Evolutionary conservation across 2,329 filamentous ascomycete species (phyloP), one percentile per base, ranked within the genome.

Genomic region (Sarocladium oryzae): DNA sequence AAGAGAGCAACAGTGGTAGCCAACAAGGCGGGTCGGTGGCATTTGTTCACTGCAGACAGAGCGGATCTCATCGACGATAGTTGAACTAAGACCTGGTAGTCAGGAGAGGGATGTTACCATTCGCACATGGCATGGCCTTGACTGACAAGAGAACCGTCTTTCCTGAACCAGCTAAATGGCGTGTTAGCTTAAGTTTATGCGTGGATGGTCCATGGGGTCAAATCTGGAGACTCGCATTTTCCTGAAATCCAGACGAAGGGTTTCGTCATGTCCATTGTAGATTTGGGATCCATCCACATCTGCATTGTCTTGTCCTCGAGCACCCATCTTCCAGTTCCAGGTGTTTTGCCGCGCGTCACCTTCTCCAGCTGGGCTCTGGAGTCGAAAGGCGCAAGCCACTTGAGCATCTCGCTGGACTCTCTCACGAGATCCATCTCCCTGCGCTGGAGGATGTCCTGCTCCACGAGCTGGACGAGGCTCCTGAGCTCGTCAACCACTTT

Each of bases 91-190:
- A 23, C 35, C 16, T 41, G 18, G 20, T 20, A 41, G 18, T 41
- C 4, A 8, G 20, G 37, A 41, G 21, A 5, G 13, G 13, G 33
- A n/a, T n/a, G n/a, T n/a, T n/a, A n/a, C n/a, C n/a, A n/a, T n/a
- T n/a, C n/a, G n/a, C 36, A 40, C 10, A 40, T 9, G 11, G 18
- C 11, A 18, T n/a, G n/a, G n/a, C n/a, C n/a, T 3, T n/a, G 11
- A 53, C 54, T 52, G 53, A 59, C 59, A 61, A 63, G 2, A 63
- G 53, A 4, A 58, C 57, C 2, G 62, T 63, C 49, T 64, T 64
- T 5, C 61, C 59, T 1, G 61, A 60, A 11, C 61, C 62, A 35
- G 62, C 58, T 61, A 32, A 8, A n/a, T n/a, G n/a, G n/a, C n/a
- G n/a, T n/a, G n/a, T n/a, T n/a, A n/a, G n/a, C n/a, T n/a, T n/a